These are phyloP conservation scores for Albugo candida DNA, from an alignment of 352 stramenopile species.

Conservation along the genomic window DNA sequence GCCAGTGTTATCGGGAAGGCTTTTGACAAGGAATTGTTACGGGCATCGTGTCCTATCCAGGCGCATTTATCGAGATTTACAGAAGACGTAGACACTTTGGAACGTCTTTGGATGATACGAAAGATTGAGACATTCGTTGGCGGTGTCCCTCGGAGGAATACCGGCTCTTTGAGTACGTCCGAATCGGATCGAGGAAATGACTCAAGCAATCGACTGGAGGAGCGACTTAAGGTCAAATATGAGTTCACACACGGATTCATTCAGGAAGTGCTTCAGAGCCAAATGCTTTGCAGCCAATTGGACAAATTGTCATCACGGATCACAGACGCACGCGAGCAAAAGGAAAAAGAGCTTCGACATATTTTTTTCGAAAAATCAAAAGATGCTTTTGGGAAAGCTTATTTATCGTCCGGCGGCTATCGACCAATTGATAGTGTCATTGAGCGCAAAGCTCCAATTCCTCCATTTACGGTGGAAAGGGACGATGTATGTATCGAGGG, in stretches of 20 bases:
- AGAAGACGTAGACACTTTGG: constrained; percentile 49
- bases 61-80: constrained; percentile 42
- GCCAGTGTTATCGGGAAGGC: constrained; percentile 52
- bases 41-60: constrained; percentile 44
- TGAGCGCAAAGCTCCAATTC: too few relatives aligned
- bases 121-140: constrained; percentile 60
- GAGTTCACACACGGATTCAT: constrained; percentile 77
- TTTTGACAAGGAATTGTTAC: constrained; percentile 61
- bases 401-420: too few relatives aligned
- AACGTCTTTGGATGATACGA: constrained; percentile 56
- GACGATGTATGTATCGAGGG: too few relatives aligned
- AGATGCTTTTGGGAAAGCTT: constrained; percentile 14
- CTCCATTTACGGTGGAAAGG: too few relatives aligned
- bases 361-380: constrained; percentile 61
- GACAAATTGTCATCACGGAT: constrained; percentile 63
- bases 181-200: neutral
- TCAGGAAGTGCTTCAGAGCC: constrained; percentile 55
- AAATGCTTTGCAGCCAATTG: constrained; percentile 63
- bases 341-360: constrained; percentile 54
- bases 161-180: too few relatives aligned
- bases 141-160: constrained; percentile 14
- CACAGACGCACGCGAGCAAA: constrained; percentile 43
- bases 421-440: too few relatives aligned
- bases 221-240: constrained; percentile 56
- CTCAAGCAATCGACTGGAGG: constrained; percentile 1